Percentiles rank a stretch among this genome's conserved stretches.
Evolutionary conservation across 225 moss, liverwort and hornwort species (phyloP).

Genomic region (Rhytidiadelphus loreus): DNA sequence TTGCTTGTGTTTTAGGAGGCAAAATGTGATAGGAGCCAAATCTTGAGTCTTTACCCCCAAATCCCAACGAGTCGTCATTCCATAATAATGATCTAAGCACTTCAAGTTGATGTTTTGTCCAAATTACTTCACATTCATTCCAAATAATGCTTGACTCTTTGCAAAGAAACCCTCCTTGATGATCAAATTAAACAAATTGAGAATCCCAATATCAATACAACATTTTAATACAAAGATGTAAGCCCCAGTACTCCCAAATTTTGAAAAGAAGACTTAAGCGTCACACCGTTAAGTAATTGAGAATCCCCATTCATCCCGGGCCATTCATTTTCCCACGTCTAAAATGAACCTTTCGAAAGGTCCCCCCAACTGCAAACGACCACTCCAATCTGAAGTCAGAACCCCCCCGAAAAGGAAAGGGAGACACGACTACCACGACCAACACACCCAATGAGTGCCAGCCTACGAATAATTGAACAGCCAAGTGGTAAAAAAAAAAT

Average conservation of each 20-base stretch:
- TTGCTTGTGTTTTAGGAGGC: accelerated
- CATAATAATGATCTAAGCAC: accelerated
- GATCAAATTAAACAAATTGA: not conserved
- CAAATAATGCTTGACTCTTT: not conserved
- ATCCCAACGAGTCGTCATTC: accelerated
- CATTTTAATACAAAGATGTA: not conserved
- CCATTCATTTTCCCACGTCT: not conserved
- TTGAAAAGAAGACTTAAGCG: not conserved
- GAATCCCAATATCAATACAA: not conserved
- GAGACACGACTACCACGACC: not conserved
- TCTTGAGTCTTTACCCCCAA: too few species aligned
- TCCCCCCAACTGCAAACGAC: not conserved
- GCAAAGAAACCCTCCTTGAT: accelerated
- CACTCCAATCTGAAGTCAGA: not conserved
- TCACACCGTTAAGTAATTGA: too few species aligned
- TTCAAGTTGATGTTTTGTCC: not conserved
- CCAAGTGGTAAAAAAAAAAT: not conserved
- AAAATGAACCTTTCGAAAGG: not conserved
- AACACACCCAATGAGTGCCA: not conserved
- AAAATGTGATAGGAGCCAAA: accelerated
- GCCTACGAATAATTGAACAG: not conserved
- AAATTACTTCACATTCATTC: not conserved
- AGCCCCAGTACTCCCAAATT: not conserved
- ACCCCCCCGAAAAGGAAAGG: not conserved
- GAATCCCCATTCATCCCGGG: not conserved